Base-by-base conservation (phyloP, 140 eudicot genomes). In the Anethum foeniculum region DNA sequence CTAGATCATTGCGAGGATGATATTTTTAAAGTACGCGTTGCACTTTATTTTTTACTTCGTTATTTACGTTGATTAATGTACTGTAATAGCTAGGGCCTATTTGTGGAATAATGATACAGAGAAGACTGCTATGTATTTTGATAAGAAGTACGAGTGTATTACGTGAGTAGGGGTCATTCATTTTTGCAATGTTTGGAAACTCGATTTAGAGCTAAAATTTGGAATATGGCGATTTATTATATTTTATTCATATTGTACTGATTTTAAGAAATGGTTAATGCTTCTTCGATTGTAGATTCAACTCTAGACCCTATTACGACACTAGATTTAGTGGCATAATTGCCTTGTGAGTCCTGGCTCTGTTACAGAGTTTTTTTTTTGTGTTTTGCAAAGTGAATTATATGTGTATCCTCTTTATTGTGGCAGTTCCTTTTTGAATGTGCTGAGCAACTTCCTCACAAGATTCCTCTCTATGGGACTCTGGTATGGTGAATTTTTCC, bases 381-480 rank as follows among this genome's bases (percentile, higher is more conserved):
- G n/a, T 5, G 2, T 28, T 21, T 79, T 38, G 25, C 62, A 25
- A 36, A 65, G 19, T 77, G 51, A 60, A 36, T 47, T 27, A 36
- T 81, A 78, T 25, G n/a, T 69, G 68, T 13, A 9, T 69, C 75
- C 27, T 77, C 4, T 75, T 30, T 64, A 49, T 74, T 41, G 62
- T 85, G 51, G 79, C 94, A 93, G 96, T 96, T 91, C 87, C 88
- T 96, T 75, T 94, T 96, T 8, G 92, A 96, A 69, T 96, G 99
- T 80, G 91, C 96, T 3, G 98, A 96, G 88, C 97, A 96, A 90
- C 78, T 96, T 84, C 98, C 99, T 77, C 99, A 96, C 84, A 96
- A 96, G 90, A 83, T 93, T 80, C 97, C 99, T 79, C 58, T 96
- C 38, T 96, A 96, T 80, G 99, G 96, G 80, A 96, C 99, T 2